Evolutionary conservation across 1,139 yeast genomes (phyloP).

Genomic region (Spencermartinsiella ligniputridi): DNA sequence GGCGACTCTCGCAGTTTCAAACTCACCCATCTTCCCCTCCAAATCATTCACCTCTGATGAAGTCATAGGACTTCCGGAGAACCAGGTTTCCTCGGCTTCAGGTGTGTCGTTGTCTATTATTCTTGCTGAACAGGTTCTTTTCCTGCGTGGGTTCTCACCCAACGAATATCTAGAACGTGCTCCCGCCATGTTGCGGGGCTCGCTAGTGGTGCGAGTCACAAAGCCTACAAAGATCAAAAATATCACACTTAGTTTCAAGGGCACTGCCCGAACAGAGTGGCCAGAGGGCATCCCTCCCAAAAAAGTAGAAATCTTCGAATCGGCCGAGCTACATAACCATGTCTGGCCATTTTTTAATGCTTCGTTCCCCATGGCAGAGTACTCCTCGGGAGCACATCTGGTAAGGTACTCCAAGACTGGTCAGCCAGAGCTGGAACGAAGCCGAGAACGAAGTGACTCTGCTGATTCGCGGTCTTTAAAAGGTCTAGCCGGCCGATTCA

Average conservation of each 20-base stretch:
- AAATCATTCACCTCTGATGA: conserved; percentile 8
- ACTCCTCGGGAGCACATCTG: conserved; percentile 48
- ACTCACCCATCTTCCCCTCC: conserved; percentile 9
- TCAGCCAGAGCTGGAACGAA: neutral
- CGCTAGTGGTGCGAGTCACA: conserved; percentile 62
- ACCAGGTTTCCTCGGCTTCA: conserved; percentile 18
- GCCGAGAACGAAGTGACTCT: neutral
- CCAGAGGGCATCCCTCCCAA: conserved; percentile 98
- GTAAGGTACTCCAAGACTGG: conserved; percentile 39
- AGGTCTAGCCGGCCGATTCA: conserved; percentile 17
- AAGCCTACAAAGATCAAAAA: conserved; percentile 74
- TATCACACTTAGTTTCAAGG: conserved; percentile 64
- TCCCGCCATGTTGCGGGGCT: conserved; percentile 81
- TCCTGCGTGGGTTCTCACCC: conserved; percentile 74
- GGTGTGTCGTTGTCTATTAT: conserved; percentile 36
- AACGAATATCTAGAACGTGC: conserved; percentile 64
- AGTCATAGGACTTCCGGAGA: conserved; percentile 12
- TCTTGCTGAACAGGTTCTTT: conserved; percentile 75
- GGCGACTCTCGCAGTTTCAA: neutral
- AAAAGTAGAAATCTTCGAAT: conserved; percentile 58
- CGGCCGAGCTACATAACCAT: conserved; percentile 64
- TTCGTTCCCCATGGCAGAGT: conserved; percentile 35
- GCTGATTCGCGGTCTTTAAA: conserved; percentile 13
- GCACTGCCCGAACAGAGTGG: conserved; percentile 86
- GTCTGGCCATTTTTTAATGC: conserved; percentile 86